Evolutionary conservation across 2,329 filamentous ascomycete species (phyloP).

Genomic region (Pestalotiopsis sp.): DNA sequence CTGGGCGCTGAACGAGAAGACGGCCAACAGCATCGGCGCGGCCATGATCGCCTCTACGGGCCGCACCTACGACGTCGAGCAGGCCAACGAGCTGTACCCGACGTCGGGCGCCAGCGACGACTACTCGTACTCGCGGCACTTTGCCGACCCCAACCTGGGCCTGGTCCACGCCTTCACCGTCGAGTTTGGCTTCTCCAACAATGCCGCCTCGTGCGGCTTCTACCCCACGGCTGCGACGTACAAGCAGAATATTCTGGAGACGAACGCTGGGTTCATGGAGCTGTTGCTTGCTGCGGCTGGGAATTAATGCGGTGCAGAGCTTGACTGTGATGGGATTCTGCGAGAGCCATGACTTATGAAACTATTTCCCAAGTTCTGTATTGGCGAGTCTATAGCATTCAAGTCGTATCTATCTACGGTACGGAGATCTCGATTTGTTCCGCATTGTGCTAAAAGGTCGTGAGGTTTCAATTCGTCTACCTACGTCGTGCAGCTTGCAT

Average conservation of each 20-base stretch:
- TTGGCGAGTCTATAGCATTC: background rate
- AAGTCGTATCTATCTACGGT: background rate
- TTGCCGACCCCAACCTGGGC: conserved; percentile 35
- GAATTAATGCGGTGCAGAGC: conserved; percentile 5
- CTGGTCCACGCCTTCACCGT: conserved; percentile 46
- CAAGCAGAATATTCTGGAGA: conserved; percentile 46
- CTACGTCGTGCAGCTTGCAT: too few relatives aligned
- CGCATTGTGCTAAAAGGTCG: too few relatives aligned
- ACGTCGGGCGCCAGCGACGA: conserved; percentile 49
- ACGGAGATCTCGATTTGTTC: background rate
- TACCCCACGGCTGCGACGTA: conserved; percentile 48
- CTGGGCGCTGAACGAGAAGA: conserved; percentile 31
- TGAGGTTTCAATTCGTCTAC: too few relatives aligned
- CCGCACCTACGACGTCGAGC: conserved; percentile 39
- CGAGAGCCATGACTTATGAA: background rate
- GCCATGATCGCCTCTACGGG: conserved; percentile 43
- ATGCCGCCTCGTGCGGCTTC: conserved; percentile 39
- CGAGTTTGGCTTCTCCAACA: conserved; percentile 48
- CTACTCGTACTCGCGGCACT: conserved; percentile 48
- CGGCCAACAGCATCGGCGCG: conserved; percentile 35
- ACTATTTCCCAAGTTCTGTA: background rate
- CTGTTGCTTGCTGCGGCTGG: conserved; percentile 34
- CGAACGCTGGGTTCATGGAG: conserved; percentile 51
- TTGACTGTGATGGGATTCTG: background rate
- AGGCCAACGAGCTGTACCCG: conserved; percentile 45